phyloP scores from a whole-genome alignment of 164 flowering plant species.

The Amborella trichopoda region DNA sequence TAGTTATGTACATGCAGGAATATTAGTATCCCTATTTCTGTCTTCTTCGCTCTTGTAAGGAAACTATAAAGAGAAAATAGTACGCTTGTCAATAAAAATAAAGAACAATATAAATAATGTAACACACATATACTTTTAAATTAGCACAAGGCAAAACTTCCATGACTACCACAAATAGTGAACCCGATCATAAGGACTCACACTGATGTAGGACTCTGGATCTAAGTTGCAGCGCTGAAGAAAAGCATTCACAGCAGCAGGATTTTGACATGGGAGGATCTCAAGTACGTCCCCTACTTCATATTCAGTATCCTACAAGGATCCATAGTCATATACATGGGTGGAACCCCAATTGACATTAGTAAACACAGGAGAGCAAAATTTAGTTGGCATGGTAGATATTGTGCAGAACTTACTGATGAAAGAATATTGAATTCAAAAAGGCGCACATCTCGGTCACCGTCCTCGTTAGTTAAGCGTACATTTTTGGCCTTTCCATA shows the following conservation, averaged over 20 bases:
- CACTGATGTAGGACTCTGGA: constrained; percentile 63
- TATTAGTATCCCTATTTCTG: too few relatives aligned
- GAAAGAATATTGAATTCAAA: constrained; percentile 78
- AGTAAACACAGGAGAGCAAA: too few relatives aligned
- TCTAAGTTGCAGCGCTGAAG: constrained; percentile 63
- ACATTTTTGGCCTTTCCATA: constrained; percentile 38
- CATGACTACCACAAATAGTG: not conserved
- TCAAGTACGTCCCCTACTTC: constrained; percentile 87
- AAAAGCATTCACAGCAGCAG: constrained; percentile 70
- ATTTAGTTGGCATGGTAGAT: too few relatives aligned
- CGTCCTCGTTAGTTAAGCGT: constrained; percentile 31
- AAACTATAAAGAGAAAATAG: too few relatives aligned
- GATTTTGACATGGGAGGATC: constrained; percentile 70
- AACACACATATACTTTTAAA: too few relatives aligned
- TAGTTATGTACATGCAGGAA: too few relatives aligned
- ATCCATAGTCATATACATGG: too few relatives aligned
- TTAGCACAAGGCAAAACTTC: too few relatives aligned
- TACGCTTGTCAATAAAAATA: too few relatives aligned
- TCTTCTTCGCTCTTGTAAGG: too few relatives aligned
- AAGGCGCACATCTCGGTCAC: constrained; percentile 77
- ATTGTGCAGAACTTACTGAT: constrained; percentile 58
- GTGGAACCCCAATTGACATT: too few relatives aligned
- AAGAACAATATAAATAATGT: too few relatives aligned
- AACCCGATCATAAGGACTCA: constrained; percentile 17
- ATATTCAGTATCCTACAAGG: constrained; percentile 48